Conservation (phyloP, 2,329 filamentous ascomycete genomes). For the Cercospora brassicicola region DNA sequence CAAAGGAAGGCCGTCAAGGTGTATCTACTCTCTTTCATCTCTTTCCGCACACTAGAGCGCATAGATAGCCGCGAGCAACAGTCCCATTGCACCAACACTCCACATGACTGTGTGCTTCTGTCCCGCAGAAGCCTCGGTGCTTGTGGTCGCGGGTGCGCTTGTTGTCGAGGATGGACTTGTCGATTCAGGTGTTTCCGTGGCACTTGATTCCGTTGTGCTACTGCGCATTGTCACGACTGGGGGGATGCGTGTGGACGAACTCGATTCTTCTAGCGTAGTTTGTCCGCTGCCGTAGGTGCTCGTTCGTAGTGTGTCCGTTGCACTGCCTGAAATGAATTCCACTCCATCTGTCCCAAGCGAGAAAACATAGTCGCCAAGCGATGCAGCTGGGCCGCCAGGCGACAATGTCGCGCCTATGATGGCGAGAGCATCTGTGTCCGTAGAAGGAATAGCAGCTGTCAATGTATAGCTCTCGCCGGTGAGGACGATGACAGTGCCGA, state of each 20-base stretch:
- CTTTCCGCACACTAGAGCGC: background rate
- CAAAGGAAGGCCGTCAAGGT: background rate
- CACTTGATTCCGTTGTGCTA: background rate
- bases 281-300: constrained; percentile 11
- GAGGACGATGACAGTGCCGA: constrained; percentile 9
- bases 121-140: constrained; percentile 7
- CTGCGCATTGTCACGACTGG: constrained; percentile 8
- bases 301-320: background rate
- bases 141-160: background rate
- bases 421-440: constrained; percentile 9
- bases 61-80: background rate
- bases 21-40: background rate
- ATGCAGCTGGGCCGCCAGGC: background rate
- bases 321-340: background rate
- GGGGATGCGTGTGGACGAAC: background rate
- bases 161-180: background rate
- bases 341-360: constrained; percentile 14
- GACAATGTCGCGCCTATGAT: constrained; percentile 6
- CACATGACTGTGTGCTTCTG: constrained; percentile 5
- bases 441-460: constrained; percentile 10
- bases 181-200: background rate
- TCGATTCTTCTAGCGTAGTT: background rate
- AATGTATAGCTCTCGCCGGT: constrained; percentile 8
- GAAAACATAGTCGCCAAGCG: background rate
- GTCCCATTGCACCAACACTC: constrained; percentile 1